phyloP scores from a whole-genome alignment of 306 rosid genomes.

The Malus sylvestris region DNA sequence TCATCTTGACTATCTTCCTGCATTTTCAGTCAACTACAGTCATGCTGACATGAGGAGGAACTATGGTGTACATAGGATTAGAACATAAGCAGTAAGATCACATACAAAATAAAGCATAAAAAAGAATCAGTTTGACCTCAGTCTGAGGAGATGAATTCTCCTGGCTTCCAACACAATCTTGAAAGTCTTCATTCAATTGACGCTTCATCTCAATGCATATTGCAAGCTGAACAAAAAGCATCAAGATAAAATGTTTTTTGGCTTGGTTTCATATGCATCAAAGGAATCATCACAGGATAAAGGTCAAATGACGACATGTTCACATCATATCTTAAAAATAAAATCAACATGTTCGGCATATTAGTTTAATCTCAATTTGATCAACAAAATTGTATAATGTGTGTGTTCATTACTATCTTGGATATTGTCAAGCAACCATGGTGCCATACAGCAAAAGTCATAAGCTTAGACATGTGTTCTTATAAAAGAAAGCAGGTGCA shows the following conservation, averaged over 20 bases:
- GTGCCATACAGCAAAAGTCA: neutral
- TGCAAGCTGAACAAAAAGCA: slow-evolving; percentile 61
- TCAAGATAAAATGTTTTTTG: slow-evolving; percentile 14
- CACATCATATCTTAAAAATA: neutral
- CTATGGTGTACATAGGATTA: neutral
- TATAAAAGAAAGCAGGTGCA: neutral
- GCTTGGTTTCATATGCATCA: slow-evolving; percentile 5
- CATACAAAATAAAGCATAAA: slow-evolving; percentile 11
- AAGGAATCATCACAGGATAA: neutral
- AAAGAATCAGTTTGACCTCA: slow-evolving; percentile 42
- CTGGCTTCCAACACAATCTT: slow-evolving; percentile 80
- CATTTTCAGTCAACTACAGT: slow-evolving; percentile 20
- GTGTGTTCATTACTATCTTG: neutral
- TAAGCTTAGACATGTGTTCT: neutral
- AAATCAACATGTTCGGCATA: neutral
- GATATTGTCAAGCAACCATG: neutral
- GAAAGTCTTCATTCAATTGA: slow-evolving; percentile 65
- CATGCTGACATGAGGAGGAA: slow-evolving; percentile 16
- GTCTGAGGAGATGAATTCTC: slow-evolving; percentile 49
- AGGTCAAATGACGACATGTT: neutral
- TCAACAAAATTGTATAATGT: neutral
- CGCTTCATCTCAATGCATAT: slow-evolving; percentile 78
- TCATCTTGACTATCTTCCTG: slow-evolving; percentile 63
- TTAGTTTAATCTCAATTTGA: neutral
- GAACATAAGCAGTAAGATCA: neutral